phyloP scores from a whole-genome alignment of 2,329 filamentous ascomycete genomes.

The Periconia digitata region DNA sequence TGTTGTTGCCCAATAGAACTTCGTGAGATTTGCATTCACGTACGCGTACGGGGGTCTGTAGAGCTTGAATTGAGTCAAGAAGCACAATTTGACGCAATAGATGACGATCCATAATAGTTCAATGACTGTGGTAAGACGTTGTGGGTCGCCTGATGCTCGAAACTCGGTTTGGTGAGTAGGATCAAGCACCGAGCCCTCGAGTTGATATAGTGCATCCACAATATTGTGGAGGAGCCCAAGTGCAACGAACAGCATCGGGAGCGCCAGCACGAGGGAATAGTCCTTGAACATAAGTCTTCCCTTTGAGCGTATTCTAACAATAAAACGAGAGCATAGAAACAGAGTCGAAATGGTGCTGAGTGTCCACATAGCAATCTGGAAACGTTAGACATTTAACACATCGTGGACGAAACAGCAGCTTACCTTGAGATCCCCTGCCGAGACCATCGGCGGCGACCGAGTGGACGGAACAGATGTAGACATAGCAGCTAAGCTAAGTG shows the following conservation, averaged over 20 bases:
- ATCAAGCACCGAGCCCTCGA: neutral
- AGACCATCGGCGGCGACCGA: neutral
- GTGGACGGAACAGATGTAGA: neutral
- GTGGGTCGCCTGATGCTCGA: neutral
- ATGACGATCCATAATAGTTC: slow-evolving; percentile 19
- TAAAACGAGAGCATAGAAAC: slow-evolving; percentile 16
- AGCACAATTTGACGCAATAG: slow-evolving; percentile 22
- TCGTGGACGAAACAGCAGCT: neutral
- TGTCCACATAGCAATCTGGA: slow-evolving; percentile 10
- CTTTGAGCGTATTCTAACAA: slow-evolving; percentile 15
- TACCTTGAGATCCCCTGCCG: neutral
- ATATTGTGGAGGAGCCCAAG: slow-evolving; percentile 14
- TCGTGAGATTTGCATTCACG: slow-evolving; percentile 13
- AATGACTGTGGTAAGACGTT: slow-evolving; percentile 16
- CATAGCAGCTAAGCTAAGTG: neutral
- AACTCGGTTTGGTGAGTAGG: neutral
- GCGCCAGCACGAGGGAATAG: slow-evolving; percentile 16
- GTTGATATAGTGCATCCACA: slow-evolving; percentile 6
- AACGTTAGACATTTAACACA: neutral
- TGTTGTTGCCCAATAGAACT: slow-evolving; percentile 15
- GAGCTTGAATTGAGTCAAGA: slow-evolving; percentile 21
- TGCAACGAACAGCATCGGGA: slow-evolving; percentile 13
- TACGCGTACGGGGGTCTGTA: slow-evolving; percentile 23
- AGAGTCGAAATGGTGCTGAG: slow-evolving; percentile 4
- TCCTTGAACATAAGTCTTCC: slow-evolving; percentile 20